Percentiles rank a stretch among this genome's conserved stretches.
Evolutionary conservation across 495 filamentous ascomycete species (phyloP).

Genomic region (Xylaria grammica): DNA sequence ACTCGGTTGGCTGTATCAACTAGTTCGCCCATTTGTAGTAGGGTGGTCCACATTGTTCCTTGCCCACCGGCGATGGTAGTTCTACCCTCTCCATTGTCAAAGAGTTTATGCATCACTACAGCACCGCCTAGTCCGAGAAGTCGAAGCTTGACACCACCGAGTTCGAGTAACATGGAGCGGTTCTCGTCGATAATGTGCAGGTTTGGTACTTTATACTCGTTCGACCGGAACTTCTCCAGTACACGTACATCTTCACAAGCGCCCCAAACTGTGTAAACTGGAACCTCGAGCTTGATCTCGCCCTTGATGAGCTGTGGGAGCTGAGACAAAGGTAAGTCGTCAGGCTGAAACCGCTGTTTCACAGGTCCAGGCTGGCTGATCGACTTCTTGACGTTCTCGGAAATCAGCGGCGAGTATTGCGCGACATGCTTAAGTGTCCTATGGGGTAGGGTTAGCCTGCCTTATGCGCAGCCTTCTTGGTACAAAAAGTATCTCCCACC

Average conservation of each 20-base stretch:
- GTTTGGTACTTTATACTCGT: slow-evolving; percentile 97
- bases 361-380: slow-evolving; percentile 71
- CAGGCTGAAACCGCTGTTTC: slow-evolving; percentile 77
- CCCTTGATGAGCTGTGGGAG: slow-evolving; percentile 89
- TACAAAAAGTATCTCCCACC: slow-evolving; percentile 1
- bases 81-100: slow-evolving; percentile 97
- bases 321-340: slow-evolving; percentile 92
- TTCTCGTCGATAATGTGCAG: slow-evolving; percentile 98
- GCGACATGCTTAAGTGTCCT: slow-evolving; percentile 98
- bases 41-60: slow-evolving; percentile 99
- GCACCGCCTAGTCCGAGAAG: slow-evolving; percentile 93
- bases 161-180: slow-evolving; percentile 89
- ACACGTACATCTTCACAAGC: slow-evolving; percentile 99
- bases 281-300: slow-evolving; percentile 86
- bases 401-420: slow-evolving; percentile 94
- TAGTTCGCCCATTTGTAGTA: slow-evolving; percentile 97
- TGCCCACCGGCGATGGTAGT: slow-evolving; percentile 98
- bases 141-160: slow-evolving; percentile 95
- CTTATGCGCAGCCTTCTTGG: slow-evolving; percentile 29
- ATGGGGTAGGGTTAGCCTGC: slow-evolving; percentile 17
- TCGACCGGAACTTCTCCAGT: slow-evolving; percentile 95
- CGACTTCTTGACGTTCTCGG: slow-evolving; percentile 82
- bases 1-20: slow-evolving; percentile 98
- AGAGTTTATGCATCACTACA: slow-evolving; percentile 99
- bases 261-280: slow-evolving; percentile 99